A percentile compares a stretch with the other conserved stretches of the same genome.
Evolutionary conservation across 106 monocot genomes (phyloP).

Genomic region (Gastrodia elata): DNA sequence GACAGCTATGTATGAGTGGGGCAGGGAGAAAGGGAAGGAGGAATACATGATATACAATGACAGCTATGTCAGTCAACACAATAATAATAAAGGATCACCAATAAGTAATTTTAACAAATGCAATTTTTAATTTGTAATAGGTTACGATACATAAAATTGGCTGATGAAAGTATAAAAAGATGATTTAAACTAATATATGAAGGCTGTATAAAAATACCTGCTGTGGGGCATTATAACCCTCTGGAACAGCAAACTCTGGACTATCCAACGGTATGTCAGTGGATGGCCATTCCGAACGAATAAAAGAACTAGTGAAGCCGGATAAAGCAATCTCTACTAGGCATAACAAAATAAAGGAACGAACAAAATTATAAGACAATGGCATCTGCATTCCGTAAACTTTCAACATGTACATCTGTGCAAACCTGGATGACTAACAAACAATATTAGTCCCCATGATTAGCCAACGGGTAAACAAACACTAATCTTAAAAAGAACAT

Average conservation of each 20-base stretch:
- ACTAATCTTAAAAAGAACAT: neutral
- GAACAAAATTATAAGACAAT: constrained; percentile 16
- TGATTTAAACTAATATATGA: neutral
- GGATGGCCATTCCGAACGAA: constrained; percentile 71
- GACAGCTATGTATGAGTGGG: too few species aligned
- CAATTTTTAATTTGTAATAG: neutral
- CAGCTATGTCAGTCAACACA: too few species aligned
- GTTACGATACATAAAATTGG: neutral
- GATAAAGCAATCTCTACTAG: constrained; percentile 25
- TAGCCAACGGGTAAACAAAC: neutral
- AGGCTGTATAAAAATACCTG: constrained; percentile 36
- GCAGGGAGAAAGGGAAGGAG: too few species aligned
- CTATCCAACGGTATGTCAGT: constrained; percentile 86
- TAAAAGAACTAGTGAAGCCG: constrained; percentile 66
- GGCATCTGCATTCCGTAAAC: constrained; percentile 1
- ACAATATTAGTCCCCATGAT: neutral
- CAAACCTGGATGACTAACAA: constrained; percentile 1
- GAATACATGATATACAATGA: too few species aligned
- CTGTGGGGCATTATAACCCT: constrained; percentile 78
- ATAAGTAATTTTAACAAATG: neutral
- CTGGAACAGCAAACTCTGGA: constrained; percentile 65
- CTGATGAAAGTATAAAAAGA: neutral
- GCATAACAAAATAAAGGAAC: constrained; percentile 29
- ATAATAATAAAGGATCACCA: neutral
- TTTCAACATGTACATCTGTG: neutral